Base-by-base conservation (phyloP, 148 eudicot genomes). In the Cornus florida region DNA sequence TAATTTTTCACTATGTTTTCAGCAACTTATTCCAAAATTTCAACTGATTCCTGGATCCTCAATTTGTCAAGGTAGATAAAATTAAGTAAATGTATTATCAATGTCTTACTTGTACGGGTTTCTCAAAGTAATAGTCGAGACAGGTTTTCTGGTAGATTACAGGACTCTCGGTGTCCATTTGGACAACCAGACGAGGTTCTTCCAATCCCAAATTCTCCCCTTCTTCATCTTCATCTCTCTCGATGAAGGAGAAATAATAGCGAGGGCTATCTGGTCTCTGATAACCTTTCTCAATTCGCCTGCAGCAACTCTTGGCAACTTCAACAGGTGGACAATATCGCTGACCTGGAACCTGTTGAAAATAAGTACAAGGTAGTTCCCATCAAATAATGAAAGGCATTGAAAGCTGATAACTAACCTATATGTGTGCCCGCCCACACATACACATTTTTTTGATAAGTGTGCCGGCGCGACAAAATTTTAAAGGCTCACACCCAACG, bases 151-250 rank as follows among this genome's bases (percentile, higher is more conserved):
- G 82, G 82, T 90, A 86, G 56, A 90, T 72, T 14, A 80, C 82
- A 68, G 91, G 77, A 71, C 84, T 83, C 84, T 90, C 89, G 0
- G 92, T 90, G 84, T 90, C 92, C 92, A 90, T 88, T 77, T 88
- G 92, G 57, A 78, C 91, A 3, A 90, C 86, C 76, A 88, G 72
- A 39, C 72, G 89, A 76, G 89, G 82, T 80, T 72, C 85, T 72
- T 23, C 77, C 62, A 12, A 1, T 28, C 77, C 83, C 60, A 71
- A 60, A 22, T 69, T 62, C 32, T 39, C 59, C 75, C 73, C 84
- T 62, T 28, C 28, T 28, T 28, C 28, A 22, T 39, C 78, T 59
- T 64, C 80, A 81, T 86, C 82, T n/a, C 57, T 65, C 73, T 82
- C 83, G 5, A 82, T 41, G 46, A 79, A 82, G 28, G 91, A 86